Conservation (phyloP, 2,329 filamentous ascomycete species). For the Exophiala lecanii-corni region DNA sequence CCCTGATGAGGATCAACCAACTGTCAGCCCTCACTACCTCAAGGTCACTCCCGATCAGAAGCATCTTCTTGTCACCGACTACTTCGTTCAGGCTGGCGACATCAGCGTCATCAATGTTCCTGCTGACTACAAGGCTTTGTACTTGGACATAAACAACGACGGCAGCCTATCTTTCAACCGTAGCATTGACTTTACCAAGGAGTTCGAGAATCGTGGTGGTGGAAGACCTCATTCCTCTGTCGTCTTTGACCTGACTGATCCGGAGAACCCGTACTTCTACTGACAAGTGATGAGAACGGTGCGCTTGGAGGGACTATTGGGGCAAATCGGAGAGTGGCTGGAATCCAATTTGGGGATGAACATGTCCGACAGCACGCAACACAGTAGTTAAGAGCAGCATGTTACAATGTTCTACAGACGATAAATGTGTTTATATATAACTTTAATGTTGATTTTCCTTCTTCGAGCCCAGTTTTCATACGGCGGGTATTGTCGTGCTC, state of each 20-base stretch:
- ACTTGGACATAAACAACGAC: slow-evolving; percentile 55
- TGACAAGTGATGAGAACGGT: too few relatives aligned
- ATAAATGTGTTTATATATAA: too few relatives aligned
- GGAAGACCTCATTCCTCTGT: slow-evolving; percentile 55
- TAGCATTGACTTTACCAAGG: slow-evolving; percentile 52
- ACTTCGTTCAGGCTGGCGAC: slow-evolving; percentile 60
- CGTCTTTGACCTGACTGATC: slow-evolving; percentile 54
- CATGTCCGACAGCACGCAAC: too few relatives aligned
- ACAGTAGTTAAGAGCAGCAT: too few relatives aligned
- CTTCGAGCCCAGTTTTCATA: too few relatives aligned
- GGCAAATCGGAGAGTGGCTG: too few relatives aligned
- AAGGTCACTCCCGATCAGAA: slow-evolving; percentile 62
- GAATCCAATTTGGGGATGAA: too few relatives aligned
- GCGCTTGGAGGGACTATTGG: too few relatives aligned
- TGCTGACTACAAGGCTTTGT: slow-evolving; percentile 58
- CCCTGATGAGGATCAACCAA: slow-evolving; percentile 55
- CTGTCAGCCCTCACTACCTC: slow-evolving; percentile 59
- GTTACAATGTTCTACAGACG: too few relatives aligned
- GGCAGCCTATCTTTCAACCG: slow-evolving; percentile 57
- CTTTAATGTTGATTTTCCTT: too few relatives aligned
- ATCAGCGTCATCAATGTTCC: slow-evolving; percentile 59
- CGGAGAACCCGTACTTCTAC: slow-evolving; percentile 49
- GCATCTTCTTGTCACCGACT: slow-evolving; percentile 60
- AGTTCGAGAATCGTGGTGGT: slow-evolving; percentile 53
- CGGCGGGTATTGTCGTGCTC: too few relatives aligned